These are phyloP conservation scores for Yamadazyma laniorum DNA, from an alignment of 805 yeast species.

Conservation along the genomic window DNA sequence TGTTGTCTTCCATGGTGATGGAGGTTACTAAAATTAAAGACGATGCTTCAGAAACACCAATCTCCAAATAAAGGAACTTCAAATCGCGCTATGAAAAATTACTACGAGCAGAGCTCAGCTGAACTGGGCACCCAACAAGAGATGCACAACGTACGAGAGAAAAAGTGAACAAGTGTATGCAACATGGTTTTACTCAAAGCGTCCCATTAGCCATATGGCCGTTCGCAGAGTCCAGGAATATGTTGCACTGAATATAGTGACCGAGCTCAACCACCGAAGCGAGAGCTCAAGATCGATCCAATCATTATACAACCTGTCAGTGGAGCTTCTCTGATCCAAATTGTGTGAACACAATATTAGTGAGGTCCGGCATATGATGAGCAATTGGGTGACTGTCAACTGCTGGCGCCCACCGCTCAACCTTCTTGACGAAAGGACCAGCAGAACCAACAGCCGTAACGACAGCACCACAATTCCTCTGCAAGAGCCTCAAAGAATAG, in stretches of 20 bases:
- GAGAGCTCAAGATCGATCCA: conserved; percentile 64
- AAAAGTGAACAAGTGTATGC: conserved; percentile 75
- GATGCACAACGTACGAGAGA: no score
- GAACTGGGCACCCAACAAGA: no score
- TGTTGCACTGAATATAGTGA: conserved; percentile 77
- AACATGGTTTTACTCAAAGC: conserved; percentile 99
- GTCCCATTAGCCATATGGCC: conserved; percentile 79
- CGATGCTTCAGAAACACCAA: conserved; percentile 2
- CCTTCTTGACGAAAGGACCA: conserved; percentile 45
- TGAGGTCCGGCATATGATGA: background rate
- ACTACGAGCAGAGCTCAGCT: no score
- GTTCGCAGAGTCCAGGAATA: conserved; percentile 99
- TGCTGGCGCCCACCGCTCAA: conserved; percentile 45
- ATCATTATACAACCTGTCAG: conserved; percentile 91
- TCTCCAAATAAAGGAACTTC: no score
- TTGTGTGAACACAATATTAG: conserved; percentile 5
- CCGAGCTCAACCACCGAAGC: conserved; percentile 53
- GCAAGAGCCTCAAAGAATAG: conserved; percentile 14
- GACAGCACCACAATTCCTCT: background rate
- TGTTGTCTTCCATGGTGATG: background rate
- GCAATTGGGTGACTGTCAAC: background rate
- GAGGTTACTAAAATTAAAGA: no score
- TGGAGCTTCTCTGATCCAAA: conserved; percentile 87
- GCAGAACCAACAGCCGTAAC: conserved; percentile 7
- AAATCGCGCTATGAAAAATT: no score